Evolutionary conservation across 2,329 filamentous ascomycete species (phyloP).

Genomic region (Aspergillus alliaceus): DNA sequence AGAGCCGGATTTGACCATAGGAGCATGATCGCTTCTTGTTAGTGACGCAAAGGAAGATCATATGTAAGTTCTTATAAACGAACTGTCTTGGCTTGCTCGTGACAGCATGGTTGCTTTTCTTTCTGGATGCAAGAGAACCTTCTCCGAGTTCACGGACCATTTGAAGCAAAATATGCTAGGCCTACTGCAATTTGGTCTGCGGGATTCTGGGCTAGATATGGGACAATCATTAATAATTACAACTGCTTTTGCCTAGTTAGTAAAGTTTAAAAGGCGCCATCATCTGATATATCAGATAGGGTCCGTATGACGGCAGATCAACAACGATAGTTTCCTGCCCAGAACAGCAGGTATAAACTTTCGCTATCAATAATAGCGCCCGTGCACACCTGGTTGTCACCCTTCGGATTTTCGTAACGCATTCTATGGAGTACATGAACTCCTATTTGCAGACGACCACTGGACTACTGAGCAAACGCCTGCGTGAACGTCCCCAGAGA

Average conservation of each 20-base stretch:
- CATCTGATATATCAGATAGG: conserved; percentile 3
- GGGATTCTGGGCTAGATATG: not conserved
- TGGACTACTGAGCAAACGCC: not conserved
- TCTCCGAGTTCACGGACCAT: not conserved
- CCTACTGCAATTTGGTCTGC: not conserved
- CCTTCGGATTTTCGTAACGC: not conserved
- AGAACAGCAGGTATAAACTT: conserved; percentile 1
- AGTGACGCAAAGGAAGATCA: not conserved
- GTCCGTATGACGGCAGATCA: not conserved
- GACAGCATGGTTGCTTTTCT: not conserved
- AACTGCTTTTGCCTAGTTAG: not conserved
- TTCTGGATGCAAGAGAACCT: not conserved
- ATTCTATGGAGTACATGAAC: not conserved
- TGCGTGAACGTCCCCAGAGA: not conserved
- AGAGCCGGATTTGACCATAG: not conserved
- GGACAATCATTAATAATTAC: not conserved
- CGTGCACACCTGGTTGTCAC: not conserved
- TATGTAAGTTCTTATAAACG: too few species aligned
- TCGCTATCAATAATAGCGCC: not conserved
- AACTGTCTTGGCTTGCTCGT: too few species aligned
- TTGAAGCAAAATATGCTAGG: not conserved
- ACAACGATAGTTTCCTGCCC: not conserved
- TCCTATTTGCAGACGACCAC: not conserved
- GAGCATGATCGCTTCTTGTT: not conserved
- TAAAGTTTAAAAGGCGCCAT: not conserved